Evolutionary conservation across 192 early-diverging fungal species (phyloP).

Genomic region (Nowakowskiella sp.): DNA sequence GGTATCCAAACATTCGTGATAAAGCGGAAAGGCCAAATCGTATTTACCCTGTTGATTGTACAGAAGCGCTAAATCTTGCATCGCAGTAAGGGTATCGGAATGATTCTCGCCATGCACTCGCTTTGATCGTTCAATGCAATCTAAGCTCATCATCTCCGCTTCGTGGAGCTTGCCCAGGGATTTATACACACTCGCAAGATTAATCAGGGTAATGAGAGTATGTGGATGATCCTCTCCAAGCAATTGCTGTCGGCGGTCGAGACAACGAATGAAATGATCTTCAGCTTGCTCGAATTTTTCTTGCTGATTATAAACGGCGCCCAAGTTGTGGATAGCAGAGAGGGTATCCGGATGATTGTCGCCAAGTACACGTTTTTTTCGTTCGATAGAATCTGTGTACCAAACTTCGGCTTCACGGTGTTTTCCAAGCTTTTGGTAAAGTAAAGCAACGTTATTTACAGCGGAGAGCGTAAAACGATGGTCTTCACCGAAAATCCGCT

Average conservation of each 20-base stretch:
- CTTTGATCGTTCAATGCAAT: not conserved
- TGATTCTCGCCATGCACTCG: not conserved
- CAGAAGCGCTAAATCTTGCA: not conserved
- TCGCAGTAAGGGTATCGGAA: not conserved
- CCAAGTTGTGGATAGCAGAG: not conserved
- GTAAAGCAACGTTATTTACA: not conserved
- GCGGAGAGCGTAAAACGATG: constrained; percentile 1
- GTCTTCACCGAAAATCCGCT: constrained; percentile 7
- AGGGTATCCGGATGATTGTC: not conserved
- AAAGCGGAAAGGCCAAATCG: not conserved
- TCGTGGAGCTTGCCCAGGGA: not conserved
- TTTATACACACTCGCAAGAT: not conserved
- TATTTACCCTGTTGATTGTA: not conserved
- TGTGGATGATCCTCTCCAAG: not conserved
- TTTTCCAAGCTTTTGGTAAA: not conserved
- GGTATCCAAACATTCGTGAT: not conserved
- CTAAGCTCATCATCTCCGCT: not conserved
- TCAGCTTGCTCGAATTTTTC: constrained; percentile 7
- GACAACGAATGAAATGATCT: too few species aligned
- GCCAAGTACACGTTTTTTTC: not conserved
- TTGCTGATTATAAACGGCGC: constrained; percentile 5
- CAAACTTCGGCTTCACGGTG: not conserved
- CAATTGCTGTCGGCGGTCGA: too few species aligned
- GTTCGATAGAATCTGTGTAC: not conserved
- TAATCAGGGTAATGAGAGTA: not conserved